These are phyloP conservation scores for Candida oleophila DNA, from an alignment of 805 yeast genomes.

Conservation along the genomic window DNA sequence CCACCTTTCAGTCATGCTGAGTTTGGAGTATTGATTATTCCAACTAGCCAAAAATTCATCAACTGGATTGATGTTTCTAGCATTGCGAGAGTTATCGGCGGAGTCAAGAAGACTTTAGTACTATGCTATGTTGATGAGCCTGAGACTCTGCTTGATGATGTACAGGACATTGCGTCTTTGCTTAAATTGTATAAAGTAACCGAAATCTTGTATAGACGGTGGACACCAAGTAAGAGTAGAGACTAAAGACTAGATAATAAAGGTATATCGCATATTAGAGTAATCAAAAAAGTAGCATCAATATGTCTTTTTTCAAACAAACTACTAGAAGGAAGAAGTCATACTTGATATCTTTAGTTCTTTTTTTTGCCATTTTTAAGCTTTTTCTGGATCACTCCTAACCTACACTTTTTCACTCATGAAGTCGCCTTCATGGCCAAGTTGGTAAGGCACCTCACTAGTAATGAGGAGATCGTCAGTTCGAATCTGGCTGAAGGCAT, in stretches of 20 bases:
- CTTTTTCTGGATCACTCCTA: too few relatives aligned
- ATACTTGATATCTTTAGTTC: too few relatives aligned
- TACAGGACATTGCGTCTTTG: constrained; percentile 21
- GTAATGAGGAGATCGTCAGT: constrained; percentile 19
- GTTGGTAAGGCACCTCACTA: constrained; percentile 20
- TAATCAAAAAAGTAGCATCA: too few relatives aligned
- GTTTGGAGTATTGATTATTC: constrained; percentile 60
- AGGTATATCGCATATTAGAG: too few relatives aligned
- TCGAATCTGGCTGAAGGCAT: constrained; percentile 18
- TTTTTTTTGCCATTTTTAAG: too few relatives aligned
- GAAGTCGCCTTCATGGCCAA: constrained; percentile 20
- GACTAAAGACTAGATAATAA: constrained; percentile 54
- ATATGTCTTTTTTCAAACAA: too few relatives aligned
- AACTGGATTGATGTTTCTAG: constrained; percentile 58
- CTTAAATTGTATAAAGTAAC: constrained; percentile 50
- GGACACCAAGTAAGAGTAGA: constrained; percentile 84
- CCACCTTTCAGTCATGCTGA: constrained; percentile 97
- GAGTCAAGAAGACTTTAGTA: constrained; percentile 78
- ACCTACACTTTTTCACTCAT: not conserved
- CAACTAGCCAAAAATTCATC: constrained; percentile 37
- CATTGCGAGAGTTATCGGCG: constrained; percentile 76
- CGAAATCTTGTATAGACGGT: constrained; percentile 72
- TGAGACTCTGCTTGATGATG: constrained; percentile 25
- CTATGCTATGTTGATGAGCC: constrained; percentile 66
- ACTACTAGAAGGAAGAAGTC: too few relatives aligned